A percentile compares a stretch with the other conserved stretches of the same genome.
phyloP scores from a whole-genome alignment of 495 filamentous ascomycete genomes.

The Aspergillus conjunctus region DNA sequence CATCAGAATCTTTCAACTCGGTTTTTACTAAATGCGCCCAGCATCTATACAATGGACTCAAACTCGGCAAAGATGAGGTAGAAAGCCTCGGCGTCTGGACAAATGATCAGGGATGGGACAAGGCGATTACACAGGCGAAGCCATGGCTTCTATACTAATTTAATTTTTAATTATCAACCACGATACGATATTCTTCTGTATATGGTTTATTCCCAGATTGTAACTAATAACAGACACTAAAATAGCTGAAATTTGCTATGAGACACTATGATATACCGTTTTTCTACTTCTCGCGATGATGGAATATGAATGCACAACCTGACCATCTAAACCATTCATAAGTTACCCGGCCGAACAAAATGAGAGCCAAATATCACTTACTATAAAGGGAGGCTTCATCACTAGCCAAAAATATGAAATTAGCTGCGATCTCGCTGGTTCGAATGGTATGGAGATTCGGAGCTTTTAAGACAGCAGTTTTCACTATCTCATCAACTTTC shows the following conservation, averaged over 20 bases:
- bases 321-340: constrained; percentile 40
- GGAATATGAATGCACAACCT: constrained; percentile 55
- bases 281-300: background rate
- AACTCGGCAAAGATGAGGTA: constrained; percentile 45
- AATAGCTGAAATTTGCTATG: background rate
- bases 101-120: constrained; percentile 51
- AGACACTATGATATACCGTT: background rate
- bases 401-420: constrained; percentile 63
- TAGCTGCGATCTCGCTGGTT: constrained; percentile 61
- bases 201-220: constrained; percentile 7
- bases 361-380: constrained; percentile 24
- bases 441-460: background rate
- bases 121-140: constrained; percentile 39
- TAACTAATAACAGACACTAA: background rate
- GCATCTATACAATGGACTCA: constrained; percentile 51
- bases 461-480: background rate
- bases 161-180: background rate
- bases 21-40: constrained; percentile 12
- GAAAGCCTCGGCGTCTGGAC: constrained; percentile 48
- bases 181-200: constrained; percentile 17
- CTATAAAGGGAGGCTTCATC: constrained; percentile 56
- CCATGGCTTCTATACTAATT: constrained; percentile 44
- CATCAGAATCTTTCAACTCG: background rate
- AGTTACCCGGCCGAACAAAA: background rate
- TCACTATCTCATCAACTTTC: constrained; percentile 56